Evolutionary conservation across 169 alveolate genomes (phyloP).

Genomic region (Plasmodium gonderi): DNA sequence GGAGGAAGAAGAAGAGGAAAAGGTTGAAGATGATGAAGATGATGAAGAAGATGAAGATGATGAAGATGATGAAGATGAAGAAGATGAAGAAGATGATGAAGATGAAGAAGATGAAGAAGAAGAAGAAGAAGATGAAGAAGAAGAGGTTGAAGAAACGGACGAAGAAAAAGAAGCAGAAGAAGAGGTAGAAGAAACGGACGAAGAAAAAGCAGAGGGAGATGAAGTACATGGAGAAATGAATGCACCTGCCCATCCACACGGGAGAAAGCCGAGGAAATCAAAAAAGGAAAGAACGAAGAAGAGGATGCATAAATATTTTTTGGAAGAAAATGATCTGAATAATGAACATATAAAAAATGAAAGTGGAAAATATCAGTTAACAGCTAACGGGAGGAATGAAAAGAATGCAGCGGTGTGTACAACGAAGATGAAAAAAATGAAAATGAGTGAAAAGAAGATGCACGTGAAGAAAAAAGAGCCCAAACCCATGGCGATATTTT

Average conservation of each 20-base stretch:
- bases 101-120: conserved; percentile 7
- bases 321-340: background rate
- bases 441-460: conserved; percentile 47
- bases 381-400: background rate
- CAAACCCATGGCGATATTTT: conserved; percentile 71
- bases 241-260: background rate
- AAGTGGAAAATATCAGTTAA: background rate
- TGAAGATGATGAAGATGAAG: conserved; percentile 2
- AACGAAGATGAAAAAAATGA: background rate
- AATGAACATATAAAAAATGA: background rate
- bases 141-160: background rate
- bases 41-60: conserved; percentile 2
- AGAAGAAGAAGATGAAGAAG: conserved; percentile 22
- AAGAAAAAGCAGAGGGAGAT: background rate
- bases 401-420: conserved; percentile 24
- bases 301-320: background rate
- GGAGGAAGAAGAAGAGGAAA: conserved; percentile 5
- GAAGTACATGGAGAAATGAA: background rate
- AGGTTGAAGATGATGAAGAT: conserved; percentile 2
- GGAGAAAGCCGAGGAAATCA: background rate
- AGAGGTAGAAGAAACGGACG: background rate
- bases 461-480: conserved; percentile 40
- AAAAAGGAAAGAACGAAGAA: background rate
- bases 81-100: conserved; percentile 2
- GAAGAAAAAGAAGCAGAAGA: background rate